Conservation (phyloP, 805 yeast species). For the Metschnikowia lachancei region DNA sequence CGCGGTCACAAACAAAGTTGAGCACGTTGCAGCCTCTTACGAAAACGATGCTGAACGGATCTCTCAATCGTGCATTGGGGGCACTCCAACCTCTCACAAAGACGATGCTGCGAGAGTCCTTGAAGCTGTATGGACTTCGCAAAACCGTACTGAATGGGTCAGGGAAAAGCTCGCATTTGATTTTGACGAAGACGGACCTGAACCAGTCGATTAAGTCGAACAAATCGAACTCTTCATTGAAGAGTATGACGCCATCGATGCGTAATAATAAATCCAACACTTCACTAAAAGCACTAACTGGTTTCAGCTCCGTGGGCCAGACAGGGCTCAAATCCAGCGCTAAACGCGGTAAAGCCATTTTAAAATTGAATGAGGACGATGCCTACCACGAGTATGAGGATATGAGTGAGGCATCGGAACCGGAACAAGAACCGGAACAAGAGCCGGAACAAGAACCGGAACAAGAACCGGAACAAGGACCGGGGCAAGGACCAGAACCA, state of each 20-base stretch:
- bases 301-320: slow-evolving; percentile 1
- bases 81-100: slow-evolving; percentile 20
- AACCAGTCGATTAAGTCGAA: slow-evolving; percentile 25
- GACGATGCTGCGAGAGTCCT: slow-evolving; percentile 18
- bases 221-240: slow-evolving; percentile 34
- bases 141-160: slow-evolving; percentile 17
- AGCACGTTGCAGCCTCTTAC: slow-evolving; percentile 19
- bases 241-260: slow-evolving; percentile 22
- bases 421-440: slow-evolving; percentile 10
- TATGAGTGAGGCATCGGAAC: slow-evolving; percentile 23
- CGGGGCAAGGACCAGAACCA: too few relatives aligned
- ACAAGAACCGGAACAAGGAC: too few relatives aligned
- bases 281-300: slow-evolving; percentile 10
- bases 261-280: slow-evolving; percentile 7
- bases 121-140: slow-evolving; percentile 13
- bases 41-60: slow-evolving; percentile 19
- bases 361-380: slow-evolving; percentile 37
- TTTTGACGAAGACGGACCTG: slow-evolving; percentile 16
- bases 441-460: too few relatives aligned
- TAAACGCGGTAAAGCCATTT: slow-evolving; percentile 39
- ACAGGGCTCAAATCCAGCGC: slow-evolving; percentile 38
- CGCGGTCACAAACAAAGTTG: slow-evolving; percentile 37
- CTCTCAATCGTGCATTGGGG: slow-evolving; percentile 10
- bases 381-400: slow-evolving; percentile 40
- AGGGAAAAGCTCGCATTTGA: slow-evolving; percentile 5